Conservation (phyloP, 371 early-diverging fungal genomes). For the Dentiscutata heterogama region DNA sequence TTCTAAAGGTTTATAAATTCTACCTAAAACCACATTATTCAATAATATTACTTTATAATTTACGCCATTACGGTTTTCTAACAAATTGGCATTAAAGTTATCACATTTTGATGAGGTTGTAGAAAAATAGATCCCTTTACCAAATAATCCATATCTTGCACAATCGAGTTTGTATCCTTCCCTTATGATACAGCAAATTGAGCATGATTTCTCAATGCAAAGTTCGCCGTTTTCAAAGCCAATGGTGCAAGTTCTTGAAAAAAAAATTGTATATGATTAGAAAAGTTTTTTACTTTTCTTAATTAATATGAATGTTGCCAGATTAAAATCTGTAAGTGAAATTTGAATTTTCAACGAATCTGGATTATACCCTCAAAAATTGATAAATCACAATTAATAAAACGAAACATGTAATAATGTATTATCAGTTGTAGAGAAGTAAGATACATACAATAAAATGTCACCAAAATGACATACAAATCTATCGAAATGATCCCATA, state of each 20-base stretch:
- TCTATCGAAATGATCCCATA: too few relatives aligned
- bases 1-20: neutral
- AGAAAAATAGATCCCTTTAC: conserved; percentile 39
- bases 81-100: conserved; percentile 5
- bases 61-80: neutral
- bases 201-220: neutral
- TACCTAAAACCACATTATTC: conserved; percentile 36
- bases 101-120: conserved; percentile 42
- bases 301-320: too few relatives aligned
- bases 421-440: neutral
- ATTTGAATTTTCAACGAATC: too few relatives aligned
- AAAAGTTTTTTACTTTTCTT: neutral
- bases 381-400: too few relatives aligned
- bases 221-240: neutral
- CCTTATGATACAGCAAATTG: conserved; percentile 22
- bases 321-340: too few relatives aligned
- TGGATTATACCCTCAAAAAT: too few relatives aligned
- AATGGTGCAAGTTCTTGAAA: conserved; percentile 10
- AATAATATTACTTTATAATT: conserved; percentile 41
- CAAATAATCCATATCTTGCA: conserved; percentile 15
- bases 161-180: conserved; percentile 21
- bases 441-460: too few relatives aligned
- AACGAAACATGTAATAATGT: neutral
- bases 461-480: too few relatives aligned
- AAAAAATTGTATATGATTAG: neutral